Conservation (phyloP, 805 yeast genomes). For the Cyberlindnera nakhonratchasimensis region DNA sequence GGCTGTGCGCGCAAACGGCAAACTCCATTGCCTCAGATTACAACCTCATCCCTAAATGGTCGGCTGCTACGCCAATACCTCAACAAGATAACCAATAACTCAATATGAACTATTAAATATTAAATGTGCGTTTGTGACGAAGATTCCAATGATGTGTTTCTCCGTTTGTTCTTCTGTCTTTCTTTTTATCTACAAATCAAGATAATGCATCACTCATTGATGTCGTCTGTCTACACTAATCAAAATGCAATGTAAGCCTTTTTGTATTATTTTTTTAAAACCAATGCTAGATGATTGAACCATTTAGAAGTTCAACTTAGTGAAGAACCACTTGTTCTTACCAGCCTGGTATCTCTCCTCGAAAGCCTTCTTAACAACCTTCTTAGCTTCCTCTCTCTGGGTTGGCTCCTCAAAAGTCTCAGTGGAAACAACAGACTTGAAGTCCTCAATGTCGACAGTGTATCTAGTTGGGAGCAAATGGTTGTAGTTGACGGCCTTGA, state of each 20-base stretch:
- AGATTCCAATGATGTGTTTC: no score
- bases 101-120: no score
- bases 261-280: constrained; percentile 4
- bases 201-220: no score
- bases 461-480: constrained; percentile 99
- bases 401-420: constrained; percentile 97
- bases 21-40: no score
- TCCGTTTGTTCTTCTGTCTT: no score
- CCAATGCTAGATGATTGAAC: constrained; percentile 12
- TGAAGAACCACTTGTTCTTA: constrained; percentile 99
- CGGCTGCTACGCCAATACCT: no score
- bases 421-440: constrained; percentile 86
- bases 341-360: constrained; percentile 99
- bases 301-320: constrained; percentile 83
- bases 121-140: no score
- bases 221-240: not conserved
- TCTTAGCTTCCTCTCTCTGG: constrained; percentile 98
- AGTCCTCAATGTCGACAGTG: constrained; percentile 93
- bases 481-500: constrained; percentile 99
- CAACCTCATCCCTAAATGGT: no score
- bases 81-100: no score
- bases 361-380: constrained; percentile 97
- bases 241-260: not conserved
- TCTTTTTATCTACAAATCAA: no score
- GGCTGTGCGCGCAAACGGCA: no score